A percentile compares a stretch with the other conserved stretches of the same genome.
phyloP scores from a whole-genome alignment of 805 yeast genomes.

The Starmerella etchellsii region DNA sequence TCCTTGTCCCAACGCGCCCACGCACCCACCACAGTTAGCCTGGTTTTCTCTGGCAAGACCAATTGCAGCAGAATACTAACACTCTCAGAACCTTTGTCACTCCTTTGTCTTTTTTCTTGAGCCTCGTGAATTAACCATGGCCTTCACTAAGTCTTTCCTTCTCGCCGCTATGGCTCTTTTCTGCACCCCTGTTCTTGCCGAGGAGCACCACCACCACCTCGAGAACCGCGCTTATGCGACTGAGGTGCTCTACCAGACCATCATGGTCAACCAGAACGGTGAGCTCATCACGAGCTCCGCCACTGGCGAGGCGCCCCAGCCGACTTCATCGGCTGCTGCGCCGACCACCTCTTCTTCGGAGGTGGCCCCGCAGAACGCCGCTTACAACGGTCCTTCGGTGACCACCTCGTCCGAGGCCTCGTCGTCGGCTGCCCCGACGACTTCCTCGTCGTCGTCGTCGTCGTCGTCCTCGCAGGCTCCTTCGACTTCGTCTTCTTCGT shows the following conservation, averaged over 20 bases:
- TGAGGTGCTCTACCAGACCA: slow-evolving; percentile 36
- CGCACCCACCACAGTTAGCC: too few relatives aligned
- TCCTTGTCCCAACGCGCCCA: too few relatives aligned
- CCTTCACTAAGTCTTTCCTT: slow-evolving; percentile 8
- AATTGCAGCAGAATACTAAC: too few relatives aligned
- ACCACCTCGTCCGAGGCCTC: slow-evolving; percentile 17
- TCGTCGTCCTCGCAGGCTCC: slow-evolving; percentile 1
- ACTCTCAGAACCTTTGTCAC: slow-evolving; percentile 19
- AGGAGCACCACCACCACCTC: slow-evolving; percentile 39
- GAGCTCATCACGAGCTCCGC: slow-evolving; percentile 21
- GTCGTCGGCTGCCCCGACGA: not conserved
- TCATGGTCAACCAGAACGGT: slow-evolving; percentile 32
- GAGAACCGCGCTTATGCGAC: slow-evolving; percentile 39
- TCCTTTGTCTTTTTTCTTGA: slow-evolving; percentile 12
- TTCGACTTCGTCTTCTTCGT: slow-evolving; percentile 18
- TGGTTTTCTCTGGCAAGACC: too few relatives aligned
- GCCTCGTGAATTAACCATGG: slow-evolving; percentile 1
- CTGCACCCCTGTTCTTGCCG: slow-evolving; percentile 29
- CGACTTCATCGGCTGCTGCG: not conserved
- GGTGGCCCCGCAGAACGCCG: slow-evolving; percentile 12
- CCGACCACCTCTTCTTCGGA: not conserved
- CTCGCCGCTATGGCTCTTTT: slow-evolving; percentile 17
- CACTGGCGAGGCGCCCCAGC: slow-evolving; percentile 25
- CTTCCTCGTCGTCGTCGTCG: slow-evolving; percentile 12
- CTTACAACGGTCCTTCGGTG: slow-evolving; percentile 24